Evolutionary conservation across 352 stramenopile genomes (phyloP).

Genomic region (Phytophthora boehmeriae): DNA sequence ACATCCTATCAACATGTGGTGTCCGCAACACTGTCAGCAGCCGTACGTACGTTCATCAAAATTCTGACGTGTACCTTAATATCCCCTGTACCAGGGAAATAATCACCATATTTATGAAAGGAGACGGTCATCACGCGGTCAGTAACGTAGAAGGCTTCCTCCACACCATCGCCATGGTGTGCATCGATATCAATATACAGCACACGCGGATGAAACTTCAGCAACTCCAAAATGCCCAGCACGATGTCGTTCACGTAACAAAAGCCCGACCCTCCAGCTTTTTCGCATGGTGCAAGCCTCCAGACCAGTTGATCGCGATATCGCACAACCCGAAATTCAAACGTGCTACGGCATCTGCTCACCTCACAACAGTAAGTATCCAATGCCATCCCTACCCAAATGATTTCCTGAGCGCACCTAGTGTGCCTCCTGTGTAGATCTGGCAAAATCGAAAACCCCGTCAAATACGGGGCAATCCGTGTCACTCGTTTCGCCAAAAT

Average conservation of each 20-base stretch:
- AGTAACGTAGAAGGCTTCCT: constrained; percentile 96
- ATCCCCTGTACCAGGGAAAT: constrained; percentile 97
- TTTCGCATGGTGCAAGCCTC: constrained; percentile 98
- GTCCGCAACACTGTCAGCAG: background rate
- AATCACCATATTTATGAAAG: constrained; percentile 99
- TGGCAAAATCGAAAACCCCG: constrained; percentile 98
- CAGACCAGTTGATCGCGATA: constrained; percentile 98
- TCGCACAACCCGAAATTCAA: constrained; percentile 96
- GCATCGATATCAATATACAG: constrained; percentile 99
- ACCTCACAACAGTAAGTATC: background rate
- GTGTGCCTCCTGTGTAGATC: constrained; percentile 95
- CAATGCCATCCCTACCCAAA: background rate
- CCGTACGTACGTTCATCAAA: background rate
- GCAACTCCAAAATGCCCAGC: constrained; percentile 96
- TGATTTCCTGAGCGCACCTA: constrained; percentile 59
- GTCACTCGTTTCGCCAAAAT: constrained; percentile 91
- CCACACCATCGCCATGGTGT: constrained; percentile 98
- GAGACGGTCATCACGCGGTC: constrained; percentile 98
- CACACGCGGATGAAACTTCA: constrained; percentile 97
- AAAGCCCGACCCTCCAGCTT: constrained; percentile 93
- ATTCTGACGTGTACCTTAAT: constrained; percentile 66
- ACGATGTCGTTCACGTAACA: constrained; percentile 99
- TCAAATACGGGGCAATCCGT: constrained; percentile 99
- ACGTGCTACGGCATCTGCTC: constrained; percentile 93
- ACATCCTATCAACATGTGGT: constrained; percentile 82